Percentiles rank a stretch among this genome's conserved stretches.
phyloP scores from a whole-genome alignment of 306 rosid species.

The Alnus glutinosa region DNA sequence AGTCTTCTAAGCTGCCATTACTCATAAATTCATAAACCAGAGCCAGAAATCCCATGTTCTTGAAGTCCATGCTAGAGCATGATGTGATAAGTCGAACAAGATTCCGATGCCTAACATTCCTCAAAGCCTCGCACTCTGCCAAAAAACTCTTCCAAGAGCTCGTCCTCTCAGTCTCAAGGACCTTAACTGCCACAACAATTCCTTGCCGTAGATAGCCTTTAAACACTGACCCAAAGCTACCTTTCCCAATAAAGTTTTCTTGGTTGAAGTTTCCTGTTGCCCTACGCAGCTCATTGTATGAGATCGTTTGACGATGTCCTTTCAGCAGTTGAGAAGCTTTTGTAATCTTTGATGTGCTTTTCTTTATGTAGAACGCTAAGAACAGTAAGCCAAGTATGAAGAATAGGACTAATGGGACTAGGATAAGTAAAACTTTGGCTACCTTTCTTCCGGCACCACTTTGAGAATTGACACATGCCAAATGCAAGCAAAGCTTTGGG shows the following conservation, averaged over 20 bases:
- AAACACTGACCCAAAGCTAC: slow-evolving; percentile 70
- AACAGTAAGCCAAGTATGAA: slow-evolving; percentile 31
- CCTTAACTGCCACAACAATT: slow-evolving; percentile 60
- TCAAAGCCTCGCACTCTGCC: slow-evolving; percentile 73
- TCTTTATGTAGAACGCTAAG: slow-evolving; percentile 26
- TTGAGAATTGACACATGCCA: slow-evolving; percentile 27
- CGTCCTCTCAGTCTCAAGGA: slow-evolving; percentile 45
- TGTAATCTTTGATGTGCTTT: slow-evolving; percentile 26
- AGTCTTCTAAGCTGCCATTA: slow-evolving; percentile 78
- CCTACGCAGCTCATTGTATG: slow-evolving; percentile 56
- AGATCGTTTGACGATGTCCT: slow-evolving; percentile 44
- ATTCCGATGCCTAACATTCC: slow-evolving; percentile 64
- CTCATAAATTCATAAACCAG: slow-evolving; percentile 60
- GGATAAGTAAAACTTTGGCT: slow-evolving; percentile 19
- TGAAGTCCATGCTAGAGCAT: slow-evolving; percentile 68
- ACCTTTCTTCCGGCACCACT: slow-evolving; percentile 28
- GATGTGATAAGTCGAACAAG: slow-evolving; percentile 70
- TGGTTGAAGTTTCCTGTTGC: slow-evolving; percentile 60
- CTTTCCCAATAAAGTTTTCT: slow-evolving; percentile 51
- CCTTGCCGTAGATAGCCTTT: slow-evolving; percentile 53
- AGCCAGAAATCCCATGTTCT: slow-evolving; percentile 62
- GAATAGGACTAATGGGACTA: slow-evolving; percentile 33
- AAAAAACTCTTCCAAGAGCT: slow-evolving; percentile 65
- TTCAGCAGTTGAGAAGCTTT: slow-evolving; percentile 17
- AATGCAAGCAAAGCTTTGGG: slow-evolving; percentile 47